Evolutionary conservation across 495 filamentous ascomycete genomes (phyloP).

Genomic region (Penicillium turbatum): DNA sequence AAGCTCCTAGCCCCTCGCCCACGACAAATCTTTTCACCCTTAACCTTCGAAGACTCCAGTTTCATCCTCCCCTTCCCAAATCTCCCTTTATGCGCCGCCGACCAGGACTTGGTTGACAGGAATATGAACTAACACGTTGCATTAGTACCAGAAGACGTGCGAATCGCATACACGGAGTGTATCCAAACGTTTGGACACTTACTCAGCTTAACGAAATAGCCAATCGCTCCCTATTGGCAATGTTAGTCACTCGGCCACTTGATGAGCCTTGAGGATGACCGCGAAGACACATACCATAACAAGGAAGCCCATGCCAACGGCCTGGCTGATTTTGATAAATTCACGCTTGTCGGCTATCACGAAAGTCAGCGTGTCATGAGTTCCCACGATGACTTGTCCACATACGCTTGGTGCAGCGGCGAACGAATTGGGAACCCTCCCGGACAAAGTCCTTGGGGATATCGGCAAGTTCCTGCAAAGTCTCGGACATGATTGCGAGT

Average conservation of each 20-base stretch:
- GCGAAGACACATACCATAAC: conserved; percentile 60
- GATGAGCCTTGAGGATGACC: not conserved
- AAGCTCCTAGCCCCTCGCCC: no score
- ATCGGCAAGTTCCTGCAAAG: conserved; percentile 73
- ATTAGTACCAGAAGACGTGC: not conserved
- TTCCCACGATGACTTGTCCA: conserved; percentile 8
- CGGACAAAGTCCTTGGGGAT: conserved; percentile 78
- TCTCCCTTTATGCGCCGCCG: conserved; percentile 53
- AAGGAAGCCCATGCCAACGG: conserved; percentile 87
- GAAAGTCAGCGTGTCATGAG: conserved; percentile 14
- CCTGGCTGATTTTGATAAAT: conserved; percentile 93
- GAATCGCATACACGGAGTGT: no score
- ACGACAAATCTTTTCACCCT: no score
- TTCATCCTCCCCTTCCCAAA: no score
- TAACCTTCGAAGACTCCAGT: no score
- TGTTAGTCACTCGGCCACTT: conserved; percentile 10
- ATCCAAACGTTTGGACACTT: conserved; percentile 24
- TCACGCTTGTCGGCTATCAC: conserved; percentile 69
- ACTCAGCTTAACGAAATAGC: conserved; percentile 94
- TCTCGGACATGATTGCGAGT: conserved; percentile 58
- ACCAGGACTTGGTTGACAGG: conserved; percentile 82
- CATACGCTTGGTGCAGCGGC: conserved; percentile 79
- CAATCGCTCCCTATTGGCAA: conserved; percentile 51
- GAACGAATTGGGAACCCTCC: conserved; percentile 78
- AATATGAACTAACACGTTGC: conserved; percentile 58